Percentiles rank a stretch among this genome's conserved stretches.
phyloP scores from a whole-genome alignment of 2,329 filamentous ascomycete genomes.

The Amphichorda felina region DNA sequence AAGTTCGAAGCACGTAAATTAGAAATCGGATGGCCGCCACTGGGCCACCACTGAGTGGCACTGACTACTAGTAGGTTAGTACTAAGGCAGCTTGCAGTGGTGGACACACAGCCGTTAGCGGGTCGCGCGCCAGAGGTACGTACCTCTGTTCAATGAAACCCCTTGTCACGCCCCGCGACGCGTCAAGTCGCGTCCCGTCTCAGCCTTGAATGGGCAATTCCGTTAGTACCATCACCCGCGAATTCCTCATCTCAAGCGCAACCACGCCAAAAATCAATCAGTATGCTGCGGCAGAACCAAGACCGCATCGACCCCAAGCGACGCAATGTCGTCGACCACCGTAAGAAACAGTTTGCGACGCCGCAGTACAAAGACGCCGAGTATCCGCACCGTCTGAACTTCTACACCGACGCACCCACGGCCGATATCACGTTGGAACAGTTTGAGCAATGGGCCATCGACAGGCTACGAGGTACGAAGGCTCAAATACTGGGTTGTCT shows the following conservation, averaged over 20 bases:
- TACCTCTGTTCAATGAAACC: not conserved
- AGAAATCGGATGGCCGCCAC: too few relatives aligned
- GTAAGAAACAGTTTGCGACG: constrained; percentile 77
- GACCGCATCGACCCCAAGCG: constrained; percentile 57
- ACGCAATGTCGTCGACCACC: constrained; percentile 63
- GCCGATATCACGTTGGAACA: constrained; percentile 92
- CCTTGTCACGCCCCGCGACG: constrained; percentile 10
- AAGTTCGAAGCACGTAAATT: too few relatives aligned
- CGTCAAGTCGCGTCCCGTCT: constrained; percentile 12
- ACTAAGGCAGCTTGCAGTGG: too few relatives aligned
- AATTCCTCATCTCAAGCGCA: not conserved
- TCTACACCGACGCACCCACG: constrained; percentile 79
- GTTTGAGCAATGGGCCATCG: constrained; percentile 98
- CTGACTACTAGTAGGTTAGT: too few relatives aligned
- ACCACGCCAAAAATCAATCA: constrained; percentile 6
- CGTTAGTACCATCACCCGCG: not conserved
- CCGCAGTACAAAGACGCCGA: constrained; percentile 64
- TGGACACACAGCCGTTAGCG: too few relatives aligned
- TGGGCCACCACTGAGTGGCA: too few relatives aligned
- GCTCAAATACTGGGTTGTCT: too few relatives aligned
- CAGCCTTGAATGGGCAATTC: not conserved
- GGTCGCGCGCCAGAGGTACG: too few relatives aligned
- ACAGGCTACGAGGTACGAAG: constrained; percentile 62
- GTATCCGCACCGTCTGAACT: constrained; percentile 82
- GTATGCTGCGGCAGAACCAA: constrained; percentile 37